Percentiles rank a stretch among this genome's conserved stretches.
Conservation (phyloP, 1,284 basidiomycete species). For the Moesziomyces parantarcticus region DNA sequence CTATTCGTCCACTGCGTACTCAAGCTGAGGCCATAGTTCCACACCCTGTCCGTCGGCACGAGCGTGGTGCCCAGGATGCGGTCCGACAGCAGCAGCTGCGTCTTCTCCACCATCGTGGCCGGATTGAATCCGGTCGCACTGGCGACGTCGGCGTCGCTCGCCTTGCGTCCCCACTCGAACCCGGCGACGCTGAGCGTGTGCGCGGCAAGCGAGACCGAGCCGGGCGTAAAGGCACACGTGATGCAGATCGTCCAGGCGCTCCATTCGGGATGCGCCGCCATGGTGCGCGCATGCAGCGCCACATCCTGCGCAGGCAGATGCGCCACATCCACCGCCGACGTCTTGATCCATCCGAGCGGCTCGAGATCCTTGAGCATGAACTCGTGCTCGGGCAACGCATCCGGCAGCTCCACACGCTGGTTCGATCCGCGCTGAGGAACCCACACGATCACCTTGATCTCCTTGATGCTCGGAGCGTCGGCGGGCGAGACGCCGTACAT, state of each 20-base stretch:
- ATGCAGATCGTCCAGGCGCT: conserved; percentile 93
- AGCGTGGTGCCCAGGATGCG: conserved; percentile 69
- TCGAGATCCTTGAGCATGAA: conserved; percentile 93
- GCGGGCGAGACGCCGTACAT: conserved; percentile 91
- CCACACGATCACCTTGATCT: conserved; percentile 96
- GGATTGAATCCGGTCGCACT: conserved; percentile 85
- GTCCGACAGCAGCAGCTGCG: conserved; percentile 93
- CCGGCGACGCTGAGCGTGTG: conserved; percentile 89
- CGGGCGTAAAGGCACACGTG: conserved; percentile 95
- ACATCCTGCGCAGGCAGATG: conserved; percentile 88
- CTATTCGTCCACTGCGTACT: conserved; percentile 91
- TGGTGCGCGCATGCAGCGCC: conserved; percentile 93
- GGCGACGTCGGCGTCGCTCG: conserved; percentile 76
- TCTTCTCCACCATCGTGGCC: conserved; percentile 86
- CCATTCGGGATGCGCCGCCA: conserved; percentile 95
- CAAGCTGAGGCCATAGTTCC: conserved; percentile 70
- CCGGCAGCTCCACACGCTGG: conserved; percentile 87
- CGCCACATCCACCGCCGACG: conserved; percentile 74
- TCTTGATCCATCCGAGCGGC: conserved; percentile 97
- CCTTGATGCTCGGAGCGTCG: conserved; percentile 98
- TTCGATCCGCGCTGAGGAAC: conserved; percentile 96
- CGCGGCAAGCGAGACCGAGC: conserved; percentile 92
- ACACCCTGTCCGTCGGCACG: conserved; percentile 52
- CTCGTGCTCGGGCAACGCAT: conserved; percentile 88
- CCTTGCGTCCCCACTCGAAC: conserved; percentile 97